Evolutionary conservation across 2,329 filamentous ascomycete genomes (phyloP).

Genomic region (Trichoderma cornu-damae): DNA sequence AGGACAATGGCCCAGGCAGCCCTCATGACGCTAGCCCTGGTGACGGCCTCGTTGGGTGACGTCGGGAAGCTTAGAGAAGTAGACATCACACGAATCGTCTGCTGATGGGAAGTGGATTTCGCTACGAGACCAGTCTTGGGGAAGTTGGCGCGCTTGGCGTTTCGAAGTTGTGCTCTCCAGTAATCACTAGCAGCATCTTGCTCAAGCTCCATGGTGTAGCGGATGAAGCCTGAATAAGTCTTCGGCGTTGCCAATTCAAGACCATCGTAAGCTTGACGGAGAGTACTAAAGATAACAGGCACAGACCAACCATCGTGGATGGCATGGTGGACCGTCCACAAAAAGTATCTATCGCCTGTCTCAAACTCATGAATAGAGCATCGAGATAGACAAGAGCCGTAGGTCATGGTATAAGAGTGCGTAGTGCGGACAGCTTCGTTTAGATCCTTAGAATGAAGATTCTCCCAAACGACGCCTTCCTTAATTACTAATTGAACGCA

Average conservation of each 20-base stretch:
- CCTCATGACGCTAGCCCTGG: constrained; percentile 22
- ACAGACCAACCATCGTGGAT: constrained; percentile 25
- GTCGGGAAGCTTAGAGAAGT: neutral
- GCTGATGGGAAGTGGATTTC: neutral
- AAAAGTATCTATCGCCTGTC: constrained; percentile 15
- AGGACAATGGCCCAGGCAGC: constrained; percentile 28
- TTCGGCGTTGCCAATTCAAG: neutral
- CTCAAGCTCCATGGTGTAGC: constrained; percentile 13
- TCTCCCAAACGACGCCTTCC: neutral
- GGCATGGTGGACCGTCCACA: constrained; percentile 25
- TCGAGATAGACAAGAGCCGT: constrained; percentile 9
- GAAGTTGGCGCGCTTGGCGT: constrained; percentile 13
- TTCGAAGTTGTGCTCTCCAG: constrained; percentile 11
- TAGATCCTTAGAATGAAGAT: neutral
- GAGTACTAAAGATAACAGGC: constrained; percentile 3
- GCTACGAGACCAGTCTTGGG: neutral
- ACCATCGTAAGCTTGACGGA: constrained; percentile 15
- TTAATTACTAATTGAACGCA: constrained; percentile 18
- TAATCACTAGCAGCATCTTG: neutral
- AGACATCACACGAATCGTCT: neutral
- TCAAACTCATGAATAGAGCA: constrained; percentile 4
- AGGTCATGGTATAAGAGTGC: constrained; percentile 3
- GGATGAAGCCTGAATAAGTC: constrained; percentile 19
- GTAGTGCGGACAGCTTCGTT: neutral
- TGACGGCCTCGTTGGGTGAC: constrained; percentile 5